These are phyloP conservation scores for Funneliformis geosporum DNA, from an alignment of 192 early-diverging fungal species.

Conservation along the genomic window DNA sequence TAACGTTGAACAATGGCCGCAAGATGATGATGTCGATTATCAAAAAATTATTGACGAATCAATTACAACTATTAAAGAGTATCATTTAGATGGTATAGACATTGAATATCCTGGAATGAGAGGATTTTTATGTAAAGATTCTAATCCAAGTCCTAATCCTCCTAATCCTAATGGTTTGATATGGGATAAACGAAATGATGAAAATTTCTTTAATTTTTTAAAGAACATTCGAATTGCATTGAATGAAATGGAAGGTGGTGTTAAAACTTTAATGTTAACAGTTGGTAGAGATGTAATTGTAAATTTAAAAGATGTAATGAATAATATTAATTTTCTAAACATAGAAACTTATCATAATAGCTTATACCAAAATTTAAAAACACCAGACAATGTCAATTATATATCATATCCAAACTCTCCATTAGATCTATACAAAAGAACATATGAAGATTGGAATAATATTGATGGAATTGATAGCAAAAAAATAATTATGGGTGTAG, in stretches of 20 bases:
- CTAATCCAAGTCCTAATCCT: too few relatives aligned
- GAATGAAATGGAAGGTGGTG: too few relatives aligned
- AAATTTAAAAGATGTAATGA: neutral
- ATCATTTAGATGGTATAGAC: neutral
- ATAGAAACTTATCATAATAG: neutral
- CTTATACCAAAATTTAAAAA: neutral
- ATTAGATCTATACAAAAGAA: constrained; percentile 39
- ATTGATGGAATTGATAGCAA: constrained; percentile 60
- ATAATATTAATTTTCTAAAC: neutral
- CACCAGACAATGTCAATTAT: too few relatives aligned
- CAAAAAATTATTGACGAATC: neutral
- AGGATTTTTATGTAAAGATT: neutral
- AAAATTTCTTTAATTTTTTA: neutral
- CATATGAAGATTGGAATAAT: constrained; percentile 57
- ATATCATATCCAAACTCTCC: neutral
- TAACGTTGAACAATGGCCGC: neutral
- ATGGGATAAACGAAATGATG: too few relatives aligned
- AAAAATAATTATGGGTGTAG: constrained; percentile 61
- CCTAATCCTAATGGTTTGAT: neutral
- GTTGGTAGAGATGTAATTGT: neutral
- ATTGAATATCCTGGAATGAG: neutral
- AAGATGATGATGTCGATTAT: neutral
- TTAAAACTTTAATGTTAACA: neutral
- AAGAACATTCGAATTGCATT: neutral
- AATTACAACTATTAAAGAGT: neutral